Base-by-base conservation (phyloP, 1,139 yeast species). In the Zygoascus sp. region DNA sequence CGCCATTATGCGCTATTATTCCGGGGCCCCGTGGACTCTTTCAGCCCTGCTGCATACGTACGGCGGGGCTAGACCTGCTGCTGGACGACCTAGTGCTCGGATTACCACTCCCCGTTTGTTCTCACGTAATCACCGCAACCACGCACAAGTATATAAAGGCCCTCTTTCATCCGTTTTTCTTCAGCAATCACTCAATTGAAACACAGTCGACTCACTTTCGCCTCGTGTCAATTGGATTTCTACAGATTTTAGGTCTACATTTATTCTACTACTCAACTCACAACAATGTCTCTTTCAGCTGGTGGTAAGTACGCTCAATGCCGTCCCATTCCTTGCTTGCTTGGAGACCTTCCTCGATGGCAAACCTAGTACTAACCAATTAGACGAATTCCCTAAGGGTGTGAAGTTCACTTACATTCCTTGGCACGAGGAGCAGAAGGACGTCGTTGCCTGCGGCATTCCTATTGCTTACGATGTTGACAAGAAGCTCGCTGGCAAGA, bases 361-460 rank as follows among this genome's bases (percentile, higher is more conserved):
- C n/a, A n/a, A n/a, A n/a, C n/a, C n/a, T n/a, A n/a, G n/a, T n/a
- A n/a, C n/a, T n/a, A n/a, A n/a, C n/a, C n/a, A n/a, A n/a, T n/a
- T n/a, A 42, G 35, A 36, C 59, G 74, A 59, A 25, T 64, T 80
- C 63, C 85, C 86, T 52, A 67, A 79, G 43, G 76, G 74, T 56
- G 67, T 76, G 53, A 67, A 71, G 52, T 74, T 81, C 55, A 69
- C 72, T 54, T 81, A 80, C 68, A 72, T 82, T 48, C 85, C 87
- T 47, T 75, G 73, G 67, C 55, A 70, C 32, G 66, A 72, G 50
- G 79, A 66, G 49, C 50, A 66, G 42, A 69, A 68, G 5, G 70
- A 60, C 32, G 62, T 77, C 42, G 64, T 70, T 47, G 73, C 81
- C 23, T 78, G 84, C 60, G 77, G 79, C 43, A 66, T 67, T 42